Conservation (phyloP, 345 rosid genomes). For the Populus nigra region DNA sequence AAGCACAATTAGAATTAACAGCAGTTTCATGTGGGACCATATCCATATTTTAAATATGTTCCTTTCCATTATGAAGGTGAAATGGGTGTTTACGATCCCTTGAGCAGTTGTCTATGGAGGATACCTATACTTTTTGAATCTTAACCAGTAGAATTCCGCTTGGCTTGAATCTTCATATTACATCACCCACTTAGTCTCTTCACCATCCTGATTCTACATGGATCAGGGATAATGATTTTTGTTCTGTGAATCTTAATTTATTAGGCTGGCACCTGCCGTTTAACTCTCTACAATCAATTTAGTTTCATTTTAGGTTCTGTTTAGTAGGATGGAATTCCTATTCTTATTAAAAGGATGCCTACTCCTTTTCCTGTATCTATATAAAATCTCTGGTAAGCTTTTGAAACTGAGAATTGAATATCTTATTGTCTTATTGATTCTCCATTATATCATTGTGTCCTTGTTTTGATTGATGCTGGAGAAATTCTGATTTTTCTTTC, state of each 20-base stretch:
- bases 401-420: neutral
- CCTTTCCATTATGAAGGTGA: neutral
- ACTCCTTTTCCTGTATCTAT: neutral
- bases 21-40: neutral
- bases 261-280: neutral
- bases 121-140: neutral
- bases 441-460: neutral
- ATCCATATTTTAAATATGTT: neutral
- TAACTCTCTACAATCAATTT: neutral
- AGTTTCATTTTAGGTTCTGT: neutral
- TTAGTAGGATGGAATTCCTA: neutral
- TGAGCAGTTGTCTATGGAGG: neutral
- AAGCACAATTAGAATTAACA: neutral
- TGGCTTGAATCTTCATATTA: neutral
- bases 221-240: neutral
- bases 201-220: neutral
- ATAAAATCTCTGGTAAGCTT: neutral
- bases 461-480: neutral
- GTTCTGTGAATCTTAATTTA: neutral
- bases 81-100: neutral
- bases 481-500: slow-evolving; percentile 14
- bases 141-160: neutral
- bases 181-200: neutral
- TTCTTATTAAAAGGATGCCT: neutral
- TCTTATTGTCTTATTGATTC: neutral